Conservation (phyloP, 129 eudicot species). For the Centaurea solstitialis region DNA sequence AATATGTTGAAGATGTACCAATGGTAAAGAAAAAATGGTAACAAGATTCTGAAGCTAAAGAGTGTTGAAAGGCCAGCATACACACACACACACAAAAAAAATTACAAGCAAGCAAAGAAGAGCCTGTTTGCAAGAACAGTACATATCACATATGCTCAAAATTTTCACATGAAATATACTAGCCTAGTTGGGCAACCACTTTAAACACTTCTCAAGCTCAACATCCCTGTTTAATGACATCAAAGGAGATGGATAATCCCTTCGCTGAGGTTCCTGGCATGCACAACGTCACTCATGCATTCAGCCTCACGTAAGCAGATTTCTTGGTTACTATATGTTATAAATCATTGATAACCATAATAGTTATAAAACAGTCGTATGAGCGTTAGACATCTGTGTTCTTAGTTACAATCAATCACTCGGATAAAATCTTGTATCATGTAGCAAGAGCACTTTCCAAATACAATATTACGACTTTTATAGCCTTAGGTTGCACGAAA, state of each 20-base stretch:
- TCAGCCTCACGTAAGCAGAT: neutral
- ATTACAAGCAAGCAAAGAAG: neutral
- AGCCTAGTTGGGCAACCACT: neutral
- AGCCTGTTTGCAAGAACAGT: neutral
- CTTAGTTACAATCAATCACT: neutral
- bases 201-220: neutral
- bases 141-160: neutral
- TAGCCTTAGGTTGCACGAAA: neutral
- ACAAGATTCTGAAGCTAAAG: neutral
- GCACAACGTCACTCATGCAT: neutral
- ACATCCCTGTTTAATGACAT: neutral
- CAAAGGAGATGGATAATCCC: neutral
- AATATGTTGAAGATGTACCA: neutral
- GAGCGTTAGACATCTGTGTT: neutral
- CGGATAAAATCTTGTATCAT: neutral
- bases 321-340: neutral
- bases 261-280: neutral
- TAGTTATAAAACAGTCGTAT: neutral
- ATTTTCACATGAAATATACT: neutral
- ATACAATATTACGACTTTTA: neutral
- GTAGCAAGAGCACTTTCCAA: neutral
- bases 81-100: neutral
- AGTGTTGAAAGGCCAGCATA: neutral
- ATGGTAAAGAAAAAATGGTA: neutral
- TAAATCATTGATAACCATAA: neutral